Base-by-base conservation (phyloP, 2,329 filamentous ascomycete species). In the Claviceps capensis region DNA sequence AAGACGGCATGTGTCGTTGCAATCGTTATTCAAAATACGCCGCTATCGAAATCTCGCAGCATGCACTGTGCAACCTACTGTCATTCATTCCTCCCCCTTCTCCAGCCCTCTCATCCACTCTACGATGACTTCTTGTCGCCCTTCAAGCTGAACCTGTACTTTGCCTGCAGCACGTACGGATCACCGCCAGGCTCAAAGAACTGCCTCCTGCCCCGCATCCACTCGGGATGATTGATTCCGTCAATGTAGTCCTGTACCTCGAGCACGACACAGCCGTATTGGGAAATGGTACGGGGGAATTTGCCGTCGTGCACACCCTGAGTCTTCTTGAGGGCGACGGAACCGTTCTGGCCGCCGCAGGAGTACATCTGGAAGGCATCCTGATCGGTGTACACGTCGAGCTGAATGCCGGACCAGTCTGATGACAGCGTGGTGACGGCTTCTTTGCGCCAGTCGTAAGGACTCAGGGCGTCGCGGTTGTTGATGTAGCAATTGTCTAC, bases 241-340 rank as follows among this genome's bases (percentile, higher is more conserved):
- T 95, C 90, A 62, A 96, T 95, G 79, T 82, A 96, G 66, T 93
- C 89, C 74, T 96, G 81, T 13, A 93, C 87, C 71, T 96, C 91
- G 67, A 96, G 78, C 48, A 95, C 91, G 26, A 95, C 63, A 67
- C 91, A 96, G 36, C 88, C 89, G 63, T 89, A 88, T 72, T 90
- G 65, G 52, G 79, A 76, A 26, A 88, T 83, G 7, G 77, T 78
- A 40, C 82, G 73, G 3, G 80, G 77, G 59, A 82, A 78, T 36
- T 70, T 67, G 1, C 34, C 41, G 30, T 23, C 73, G 55, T 72
- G 67, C 4, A 85, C 69, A 16, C 85, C 85, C 65, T 89, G 86
- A 0, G 80, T 84, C 55, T 72, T 71, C 72, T 89, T 89, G 55
- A 89, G 69, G 0, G 85, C 71, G 55, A 85, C 68, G 1, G 74